Evolutionary conservation across 495 filamentous ascomycete species (phyloP), one percentile per base, ranked within the genome.

Genomic region (Astrothelium subdiscretum): DNA sequence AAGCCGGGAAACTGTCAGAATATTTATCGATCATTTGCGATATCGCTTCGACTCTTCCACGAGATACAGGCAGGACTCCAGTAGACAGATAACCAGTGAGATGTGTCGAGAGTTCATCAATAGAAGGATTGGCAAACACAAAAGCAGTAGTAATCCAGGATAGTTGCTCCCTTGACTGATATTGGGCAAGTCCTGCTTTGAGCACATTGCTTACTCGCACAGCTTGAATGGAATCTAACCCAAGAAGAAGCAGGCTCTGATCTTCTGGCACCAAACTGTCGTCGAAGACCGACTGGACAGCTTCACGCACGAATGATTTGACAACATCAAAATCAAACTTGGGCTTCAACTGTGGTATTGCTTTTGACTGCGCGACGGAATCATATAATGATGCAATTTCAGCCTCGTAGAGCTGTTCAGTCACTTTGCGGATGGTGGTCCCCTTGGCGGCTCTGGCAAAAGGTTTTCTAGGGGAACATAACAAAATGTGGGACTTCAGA

Each of bases 371-470:
- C 35, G 15, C 8, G 12, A 10, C 42, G 58, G 31, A 12, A 0
- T 61, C 57, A 35, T 80, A 78, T 0, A 79, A 59, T 31, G 62
- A 67, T 3, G 77, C 67, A 31, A 79, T 76, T 13, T 80, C 75
- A 4, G 60, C 62, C 0, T 48, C 61, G 58, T 79, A 79, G 20
- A 71, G 65, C 0, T 35, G 44, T 5, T 70, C n/a, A 4, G 70
- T 66, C 38, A 31, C 59, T 74, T 1, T 59, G 29, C 79, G 71
- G 59, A 76, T 72, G 11, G 83, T 69, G 0, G 78, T 80, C 0
- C 74, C 79, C 60, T 83, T 83, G 0, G 69, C 69, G 0, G 79
- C 68, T n/a, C 79, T 71, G 6, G 69, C 60, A 13, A 81, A 59
- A 1, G 74, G 76, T 29, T 75, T 73, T 4, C 72, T 64, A 0